Conservation (phyloP, 1,284 basidiomycete species). For the Singerocomus inundabilis region DNA sequence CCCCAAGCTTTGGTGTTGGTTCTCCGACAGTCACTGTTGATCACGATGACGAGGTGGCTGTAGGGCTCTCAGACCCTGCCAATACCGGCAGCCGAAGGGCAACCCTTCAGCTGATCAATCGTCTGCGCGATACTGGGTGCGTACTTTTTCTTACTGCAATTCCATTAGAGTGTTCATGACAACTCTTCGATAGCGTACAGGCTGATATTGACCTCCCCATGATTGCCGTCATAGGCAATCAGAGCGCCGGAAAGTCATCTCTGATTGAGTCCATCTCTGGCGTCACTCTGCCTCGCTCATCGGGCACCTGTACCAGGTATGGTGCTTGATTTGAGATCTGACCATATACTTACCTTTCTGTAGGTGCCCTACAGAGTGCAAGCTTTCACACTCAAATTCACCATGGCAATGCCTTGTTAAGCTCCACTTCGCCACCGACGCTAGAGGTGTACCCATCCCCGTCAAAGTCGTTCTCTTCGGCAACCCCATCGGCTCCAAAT, state of each 20-base stretch:
- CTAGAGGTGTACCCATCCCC: constrained; percentile 41
- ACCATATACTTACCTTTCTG: background rate
- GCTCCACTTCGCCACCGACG: constrained; percentile 51
- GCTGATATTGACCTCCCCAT: constrained; percentile 67
- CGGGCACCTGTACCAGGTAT: constrained; percentile 66
- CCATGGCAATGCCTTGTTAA: constrained; percentile 63
- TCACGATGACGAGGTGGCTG: constrained; percentile 10
- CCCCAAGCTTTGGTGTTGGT: background rate
- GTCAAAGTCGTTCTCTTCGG: constrained; percentile 53
- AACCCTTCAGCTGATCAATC: constrained; percentile 54
- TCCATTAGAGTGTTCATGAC: background rate
- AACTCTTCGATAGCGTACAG: constrained; percentile 45
- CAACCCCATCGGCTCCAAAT: constrained; percentile 46
- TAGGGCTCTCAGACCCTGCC: constrained; percentile 47
- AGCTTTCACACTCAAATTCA: constrained; percentile 44
- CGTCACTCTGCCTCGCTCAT: constrained; percentile 62
- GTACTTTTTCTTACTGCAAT: background rate
- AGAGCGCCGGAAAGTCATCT: constrained; percentile 72
- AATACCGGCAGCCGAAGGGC: constrained; percentile 37
- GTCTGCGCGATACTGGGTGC: constrained; percentile 57
- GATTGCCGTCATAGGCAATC: constrained; percentile 66
- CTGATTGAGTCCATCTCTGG: constrained; percentile 75
- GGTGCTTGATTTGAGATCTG: background rate
- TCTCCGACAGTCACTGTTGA: background rate
- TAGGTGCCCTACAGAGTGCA: constrained; percentile 74